These are phyloP conservation scores for Ceratocystis huliohia DNA, from an alignment of 2,329 filamentous ascomycete genomes.

Conservation along the genomic window DNA sequence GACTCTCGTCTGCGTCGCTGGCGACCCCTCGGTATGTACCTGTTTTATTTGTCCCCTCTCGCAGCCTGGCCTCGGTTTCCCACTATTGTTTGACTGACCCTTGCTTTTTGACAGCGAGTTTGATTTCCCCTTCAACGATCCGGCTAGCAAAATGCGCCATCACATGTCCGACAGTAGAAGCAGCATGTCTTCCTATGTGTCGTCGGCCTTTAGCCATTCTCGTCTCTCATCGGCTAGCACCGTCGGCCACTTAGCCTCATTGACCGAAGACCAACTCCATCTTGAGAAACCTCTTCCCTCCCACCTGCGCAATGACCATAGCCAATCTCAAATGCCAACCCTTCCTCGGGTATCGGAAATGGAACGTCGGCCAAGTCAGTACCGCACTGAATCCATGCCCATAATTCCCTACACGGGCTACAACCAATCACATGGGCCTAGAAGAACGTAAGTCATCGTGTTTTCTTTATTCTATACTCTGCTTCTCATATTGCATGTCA, in stretches of 20 bases:
- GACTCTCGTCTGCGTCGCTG: slow-evolving; percentile 20
- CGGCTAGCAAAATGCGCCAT: slow-evolving; percentile 25
- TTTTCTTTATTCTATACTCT: background rate
- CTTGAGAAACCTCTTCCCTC: slow-evolving; percentile 17
- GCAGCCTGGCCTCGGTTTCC: no score
- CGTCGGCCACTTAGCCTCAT: slow-evolving; percentile 28
- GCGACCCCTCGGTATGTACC: slow-evolving; percentile 20
- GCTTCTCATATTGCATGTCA: background rate
- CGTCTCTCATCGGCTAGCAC: slow-evolving; percentile 43
- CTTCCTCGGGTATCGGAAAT: slow-evolving; percentile 18
- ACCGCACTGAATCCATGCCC: slow-evolving; percentile 19
- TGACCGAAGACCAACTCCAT: slow-evolving; percentile 20
- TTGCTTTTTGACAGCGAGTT: slow-evolving; percentile 12
- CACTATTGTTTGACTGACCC: no score
- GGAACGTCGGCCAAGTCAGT: slow-evolving; percentile 15
- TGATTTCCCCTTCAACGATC: slow-evolving; percentile 16
- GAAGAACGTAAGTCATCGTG: slow-evolving; percentile 19
- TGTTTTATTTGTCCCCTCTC: background rate
- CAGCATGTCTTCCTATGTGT: slow-evolving; percentile 39
- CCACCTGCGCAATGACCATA: slow-evolving; percentile 15
- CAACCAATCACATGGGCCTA: slow-evolving; percentile 1
- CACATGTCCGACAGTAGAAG: slow-evolving; percentile 41
- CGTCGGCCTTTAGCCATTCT: slow-evolving; percentile 35
- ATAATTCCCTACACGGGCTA: slow-evolving; percentile 16
- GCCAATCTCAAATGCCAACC: slow-evolving; percentile 11